A percentile compares a stretch with the other conserved stretches of the same genome.
phyloP scores from a whole-genome alignment of 1,284 basidiomycete species.

The Fistulinella staudtii region DNA sequence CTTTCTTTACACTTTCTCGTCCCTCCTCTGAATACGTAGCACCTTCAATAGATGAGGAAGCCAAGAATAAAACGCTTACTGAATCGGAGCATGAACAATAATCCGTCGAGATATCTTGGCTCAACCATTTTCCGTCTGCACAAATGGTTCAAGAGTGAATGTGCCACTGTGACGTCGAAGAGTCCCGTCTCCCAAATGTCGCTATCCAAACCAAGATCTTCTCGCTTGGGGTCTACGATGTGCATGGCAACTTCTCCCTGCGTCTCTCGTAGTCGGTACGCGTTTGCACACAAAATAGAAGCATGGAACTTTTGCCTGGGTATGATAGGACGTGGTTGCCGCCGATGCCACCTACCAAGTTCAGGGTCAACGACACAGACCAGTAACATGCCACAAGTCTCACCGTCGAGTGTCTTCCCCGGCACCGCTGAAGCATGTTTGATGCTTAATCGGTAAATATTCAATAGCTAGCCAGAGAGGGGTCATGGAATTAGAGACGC shows the following conservation, averaged over 20 bases:
- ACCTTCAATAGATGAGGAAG: no score
- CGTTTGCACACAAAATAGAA: conserved; percentile 25
- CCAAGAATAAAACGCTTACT: conserved; percentile 2
- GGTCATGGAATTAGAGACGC: conserved; percentile 18
- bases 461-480: conserved; percentile 19
- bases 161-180: not conserved
- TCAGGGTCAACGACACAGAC: not conserved
- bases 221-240: conserved; percentile 4
- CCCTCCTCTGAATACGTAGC: no score
- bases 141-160: not conserved
- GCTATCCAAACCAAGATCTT: not conserved
- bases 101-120: conserved; percentile 10
- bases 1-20: no score
- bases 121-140: conserved; percentile 1
- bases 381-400: not conserved
- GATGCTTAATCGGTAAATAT: conserved; percentile 17
- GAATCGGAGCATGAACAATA: conserved; percentile 14
- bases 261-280: conserved; percentile 16
- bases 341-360: conserved; percentile 15
- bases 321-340: conserved; percentile 25
- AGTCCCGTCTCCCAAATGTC: not conserved
- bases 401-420: conserved; percentile 9
- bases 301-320: conserved; percentile 30
- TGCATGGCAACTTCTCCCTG: conserved; percentile 27
- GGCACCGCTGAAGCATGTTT: conserved; percentile 11